Base-by-base conservation (phyloP, 805 yeast genomes). In the Ogataea pilisensis region DNA sequence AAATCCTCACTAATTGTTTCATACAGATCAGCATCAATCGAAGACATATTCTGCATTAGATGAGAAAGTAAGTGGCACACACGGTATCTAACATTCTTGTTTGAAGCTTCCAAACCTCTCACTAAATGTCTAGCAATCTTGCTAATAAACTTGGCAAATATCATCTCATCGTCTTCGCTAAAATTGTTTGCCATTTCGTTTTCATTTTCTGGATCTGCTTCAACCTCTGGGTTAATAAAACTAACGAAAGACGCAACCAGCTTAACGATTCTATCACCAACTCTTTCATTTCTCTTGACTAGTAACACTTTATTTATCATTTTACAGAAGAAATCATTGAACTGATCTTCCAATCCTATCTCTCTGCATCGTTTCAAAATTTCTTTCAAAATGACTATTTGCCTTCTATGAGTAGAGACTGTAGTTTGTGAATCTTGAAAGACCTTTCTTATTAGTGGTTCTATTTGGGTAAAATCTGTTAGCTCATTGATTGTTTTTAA, bases 401-500 rank as follows among this genome's bases (percentile, higher is more conserved):
- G 80, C 54, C 85, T 84, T 35, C 85, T 69, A 60, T 89, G 96
- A 2, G 90, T 82, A 0, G 90, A 82, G 25, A 81, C 70, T 2
- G 86, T 72, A 18, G 64, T 48, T 55, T 89, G 97, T 0, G 93
- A 85, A 42, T 82, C 91, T 54, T 85, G 91, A 55, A 89, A 89
- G 3, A 81, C 78, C 42, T 74, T 79, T 1, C 85, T 79, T 51
- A 82, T 65, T 3, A 84, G 77, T 9, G 45, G 40, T 28, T 66
- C 65, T 21, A 77, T 61, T 42, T 67, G 71, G 22, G 63, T 66
- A 11, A 45, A 39, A 26, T 37, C 39, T 8, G 38, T 35, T 19
- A 51, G 28, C 16, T 47, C 48, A 7, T 40, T 24, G 14, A 50
- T 28, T 7, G 50, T 40, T 14, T 39, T 44, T 12, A 47, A 33